Evolutionary conservation across 2,329 filamentous ascomycete species (phyloP), one percentile per base, ranked within the genome.

Genomic region (Monosporascus sp.): DNA sequence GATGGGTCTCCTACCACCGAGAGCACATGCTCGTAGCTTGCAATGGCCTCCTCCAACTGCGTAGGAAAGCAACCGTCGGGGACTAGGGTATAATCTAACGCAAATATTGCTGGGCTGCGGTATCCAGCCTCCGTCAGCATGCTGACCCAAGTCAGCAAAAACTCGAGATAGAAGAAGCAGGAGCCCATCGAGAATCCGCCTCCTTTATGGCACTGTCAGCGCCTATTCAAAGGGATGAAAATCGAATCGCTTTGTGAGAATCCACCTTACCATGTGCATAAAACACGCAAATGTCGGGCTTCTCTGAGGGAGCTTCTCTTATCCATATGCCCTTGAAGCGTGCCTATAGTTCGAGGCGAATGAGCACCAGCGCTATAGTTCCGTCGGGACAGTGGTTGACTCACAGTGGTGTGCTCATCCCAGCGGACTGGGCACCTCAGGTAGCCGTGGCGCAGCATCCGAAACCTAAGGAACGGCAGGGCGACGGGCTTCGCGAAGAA

Each of bases 131-230:
- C 72, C 52, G 82, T 77, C 39, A 95, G 76, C 18, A 90, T 72
- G 44, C 78, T 75, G 14, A 89, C 73, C 86, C 87, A 90, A 8
- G 83, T 81, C 51, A 93, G 74, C 3, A 95, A 76, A 60, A 93
- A 94, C 63, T 95, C 90, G 37, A 92, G 80, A 67, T 95, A 95
- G 69, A 95, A 95, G 72, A 88, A 88, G 18, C 80, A 77, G 14
- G 88, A 90, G 3, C 90, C 90, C 85, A 95, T 89, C 7, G 83
- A 82, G 67, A 95, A 94, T 0, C 90, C 90, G 22, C 90, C 90
- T 17, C 88, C 85, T 88, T 88, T 54, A 5, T 39, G 43, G 38
- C 11, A 35, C 49, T 57, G 56, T 65, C 55, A 67, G 59, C 45
- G 41, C 50, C 41, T 18, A 3, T 44, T 25, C 31, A 14, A 52